A percentile compares a stretch with the other conserved stretches of the same genome.
Conservation (phyloP, 495 filamentous ascomycete genomes). For the Tuber melanosporum region DNA sequence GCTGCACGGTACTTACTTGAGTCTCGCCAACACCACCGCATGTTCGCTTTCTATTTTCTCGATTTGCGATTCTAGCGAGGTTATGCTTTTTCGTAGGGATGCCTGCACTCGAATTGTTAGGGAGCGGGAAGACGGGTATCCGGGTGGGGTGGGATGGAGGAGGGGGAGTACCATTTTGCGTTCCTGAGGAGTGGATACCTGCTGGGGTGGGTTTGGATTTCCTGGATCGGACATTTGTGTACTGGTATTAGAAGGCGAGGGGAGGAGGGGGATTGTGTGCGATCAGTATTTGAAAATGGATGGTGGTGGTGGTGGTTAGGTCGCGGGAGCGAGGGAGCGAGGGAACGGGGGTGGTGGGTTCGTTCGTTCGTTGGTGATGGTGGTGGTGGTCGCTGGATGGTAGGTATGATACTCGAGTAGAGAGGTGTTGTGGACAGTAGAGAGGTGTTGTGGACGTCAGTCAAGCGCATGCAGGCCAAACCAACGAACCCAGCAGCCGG, state of each 20-base stretch:
- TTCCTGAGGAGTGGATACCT: not conserved
- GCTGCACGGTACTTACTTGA: not conserved
- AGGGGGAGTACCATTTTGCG: not conserved
- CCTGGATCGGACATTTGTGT: not conserved
- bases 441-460: not conserved
- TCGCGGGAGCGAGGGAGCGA: not conserved
- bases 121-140: slow-evolving; percentile 1
- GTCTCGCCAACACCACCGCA: not conserved
- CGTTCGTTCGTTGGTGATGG: not conserved
- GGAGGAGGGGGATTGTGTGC: not conserved
- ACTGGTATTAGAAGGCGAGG: not conserved
- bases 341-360: no score
- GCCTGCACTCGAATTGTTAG: not conserved
- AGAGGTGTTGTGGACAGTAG: not conserved
- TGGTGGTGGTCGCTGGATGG: not conserved
- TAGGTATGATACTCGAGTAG: not conserved
- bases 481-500: not conserved
- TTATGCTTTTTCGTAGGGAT: not conserved
- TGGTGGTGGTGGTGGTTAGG: not conserved
- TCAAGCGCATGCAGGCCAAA: not conserved
- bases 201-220: not conserved
- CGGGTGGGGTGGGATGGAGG: not conserved
- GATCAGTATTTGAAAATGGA: not conserved
- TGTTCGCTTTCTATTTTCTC: not conserved
- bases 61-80: not conserved